Base-by-base conservation (phyloP, 2,329 filamentous ascomycete species). In the Fusarium sp. region DNA sequence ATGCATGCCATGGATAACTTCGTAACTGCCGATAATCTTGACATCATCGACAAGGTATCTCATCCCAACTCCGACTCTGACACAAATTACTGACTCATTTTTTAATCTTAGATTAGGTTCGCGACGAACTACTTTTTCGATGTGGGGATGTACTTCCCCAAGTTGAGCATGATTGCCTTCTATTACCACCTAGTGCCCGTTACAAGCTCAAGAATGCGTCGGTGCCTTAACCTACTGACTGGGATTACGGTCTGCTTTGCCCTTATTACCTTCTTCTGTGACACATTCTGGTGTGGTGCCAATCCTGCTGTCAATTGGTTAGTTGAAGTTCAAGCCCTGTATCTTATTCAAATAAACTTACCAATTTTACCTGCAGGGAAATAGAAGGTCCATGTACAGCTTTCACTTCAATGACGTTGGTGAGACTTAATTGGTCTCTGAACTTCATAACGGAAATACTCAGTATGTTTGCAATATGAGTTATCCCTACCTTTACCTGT, bases 121-220 rank as follows among this genome's bases (percentile, higher is more conserved):
- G 59, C 56, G 3, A 62, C 59, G 7, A 61, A 62, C 24, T 59
- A 62, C 4, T 53, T 62, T 7, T 61, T 62, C 56, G 59, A 62
- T 6, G 52, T 46, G 3, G 59, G 59, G 27, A 62, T 62, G 10
- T 62, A 62, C 45, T 61, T 62, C n/a, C 59, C 59, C 0, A 61
- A 62, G 14, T 62, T 62, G 13, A 62, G 59, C 20, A 62, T 62
- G 6, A 61, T 62, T 11, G 37, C 56, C 3, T 62, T 62, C 7
- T 62, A 62, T 6, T 45, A 34, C 6, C 51, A 62, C 22, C 56
- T 62, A 4, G 45, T 62, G 0, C 59, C 59, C 0, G 20, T 61
- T 1, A 16, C 59, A 3, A 46, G 45, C 2, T 37, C 45, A 7
- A 25, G 16, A 49, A 52, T 53, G 59, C 45, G 59, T 16, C 34